phyloP scores from a whole-genome alignment of 495 filamentous ascomycete genomes.

The Lasiosphaeria ovina region DNA sequence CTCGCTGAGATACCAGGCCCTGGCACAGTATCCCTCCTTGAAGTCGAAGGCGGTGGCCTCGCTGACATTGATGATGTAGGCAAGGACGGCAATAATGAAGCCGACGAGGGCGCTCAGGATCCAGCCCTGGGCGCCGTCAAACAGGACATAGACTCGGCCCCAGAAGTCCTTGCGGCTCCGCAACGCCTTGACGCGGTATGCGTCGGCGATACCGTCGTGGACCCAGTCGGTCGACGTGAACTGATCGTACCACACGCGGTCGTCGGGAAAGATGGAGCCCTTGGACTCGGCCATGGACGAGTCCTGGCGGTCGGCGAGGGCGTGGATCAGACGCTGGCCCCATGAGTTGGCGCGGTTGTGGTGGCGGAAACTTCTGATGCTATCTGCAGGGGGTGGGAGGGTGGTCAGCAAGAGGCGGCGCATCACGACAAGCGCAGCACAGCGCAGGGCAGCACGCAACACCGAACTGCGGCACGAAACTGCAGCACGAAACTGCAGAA shows the following conservation, averaged over 20 bases:
- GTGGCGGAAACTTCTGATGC: conserved; percentile 54
- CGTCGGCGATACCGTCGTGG: conserved; percentile 94
- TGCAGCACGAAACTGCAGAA: too few relatives aligned
- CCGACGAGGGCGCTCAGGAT: conserved; percentile 89
- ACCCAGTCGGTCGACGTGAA: conserved; percentile 99
- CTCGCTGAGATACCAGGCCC: conserved; percentile 67
- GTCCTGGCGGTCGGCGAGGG: conserved; percentile 45
- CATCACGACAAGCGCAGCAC: background rate
- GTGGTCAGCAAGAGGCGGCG: background rate
- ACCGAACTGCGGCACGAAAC: too few relatives aligned
- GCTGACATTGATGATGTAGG: conserved; percentile 84
- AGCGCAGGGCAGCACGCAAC: too few relatives aligned
- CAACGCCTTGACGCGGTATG: conserved; percentile 79
- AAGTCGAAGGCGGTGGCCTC: conserved; percentile 83
- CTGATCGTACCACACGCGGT: conserved; percentile 98
- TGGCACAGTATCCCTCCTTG: conserved; percentile 84
- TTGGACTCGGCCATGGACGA: conserved; percentile 57
- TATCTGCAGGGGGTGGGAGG: conserved; percentile 23
- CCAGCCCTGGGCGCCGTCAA: conserved; percentile 94
- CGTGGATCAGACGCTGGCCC: conserved; percentile 52
- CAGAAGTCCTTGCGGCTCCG: conserved; percentile 79
- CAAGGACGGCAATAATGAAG: conserved; percentile 77
- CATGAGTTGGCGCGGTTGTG: conserved; percentile 68
- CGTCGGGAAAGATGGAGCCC: conserved; percentile 63
- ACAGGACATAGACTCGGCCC: conserved; percentile 70